Evolutionary conservation across 768 basidiomycete genomes (phyloP).

Genomic region (Hygrophorus russula): DNA sequence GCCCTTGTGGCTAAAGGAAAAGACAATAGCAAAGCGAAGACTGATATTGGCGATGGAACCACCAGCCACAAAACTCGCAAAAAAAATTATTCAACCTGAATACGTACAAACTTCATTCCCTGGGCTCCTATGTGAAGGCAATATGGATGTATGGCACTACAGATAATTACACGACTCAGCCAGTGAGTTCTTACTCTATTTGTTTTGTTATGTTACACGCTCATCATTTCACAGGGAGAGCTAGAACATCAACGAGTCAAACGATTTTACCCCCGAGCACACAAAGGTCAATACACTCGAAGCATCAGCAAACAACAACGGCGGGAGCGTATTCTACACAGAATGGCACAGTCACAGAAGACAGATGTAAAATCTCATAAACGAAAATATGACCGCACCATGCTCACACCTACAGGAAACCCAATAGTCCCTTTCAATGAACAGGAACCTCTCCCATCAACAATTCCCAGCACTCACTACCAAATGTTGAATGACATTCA

Average conservation of each 20-base stretch:
- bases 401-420: too few species aligned
- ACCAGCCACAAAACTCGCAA: constrained; percentile 9
- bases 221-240: constrained; percentile 20
- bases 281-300: constrained; percentile 14
- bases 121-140: constrained; percentile 4
- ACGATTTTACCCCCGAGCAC: constrained; percentile 17
- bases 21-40: too few species aligned
- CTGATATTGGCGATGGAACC: too few species aligned
- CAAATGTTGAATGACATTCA: constrained; percentile 14
- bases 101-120: constrained; percentile 8
- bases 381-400: background rate
- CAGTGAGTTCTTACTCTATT: constrained; percentile 1
- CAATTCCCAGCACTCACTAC: constrained; percentile 9
- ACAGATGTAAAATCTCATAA: background rate
- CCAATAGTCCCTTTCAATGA: constrained; percentile 4
- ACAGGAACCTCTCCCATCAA: constrained; percentile 8
- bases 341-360: constrained; percentile 1
- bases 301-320: constrained; percentile 15
- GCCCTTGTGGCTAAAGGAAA: too few species aligned
- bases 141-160: constrained; percentile 7
- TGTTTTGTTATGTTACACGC: background rate
- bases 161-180: constrained; percentile 6
- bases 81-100: constrained; percentile 1
- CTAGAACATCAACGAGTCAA: constrained; percentile 22
- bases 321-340: constrained; percentile 7